Conservation (phyloP, 2,329 filamentous ascomycete genomes). For the Clarireedia hainanense region DNA sequence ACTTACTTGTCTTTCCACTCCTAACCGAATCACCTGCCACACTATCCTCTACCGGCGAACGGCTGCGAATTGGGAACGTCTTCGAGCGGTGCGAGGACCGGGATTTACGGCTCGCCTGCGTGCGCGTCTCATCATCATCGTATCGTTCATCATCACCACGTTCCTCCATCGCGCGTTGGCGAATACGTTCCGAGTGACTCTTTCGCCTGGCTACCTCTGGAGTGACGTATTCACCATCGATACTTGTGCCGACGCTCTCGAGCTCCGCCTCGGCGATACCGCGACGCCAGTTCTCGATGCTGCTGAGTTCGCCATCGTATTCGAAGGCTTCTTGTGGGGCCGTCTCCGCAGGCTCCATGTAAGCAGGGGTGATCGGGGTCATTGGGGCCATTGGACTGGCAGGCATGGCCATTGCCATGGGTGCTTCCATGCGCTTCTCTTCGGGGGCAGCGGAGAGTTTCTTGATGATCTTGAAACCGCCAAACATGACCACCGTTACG, state of each 20-base stretch:
- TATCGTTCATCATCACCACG: not conserved
- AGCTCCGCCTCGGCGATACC: constrained; percentile 27
- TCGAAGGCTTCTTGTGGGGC: constrained; percentile 26
- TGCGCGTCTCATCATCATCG: not conserved
- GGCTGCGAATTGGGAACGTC: not conserved
- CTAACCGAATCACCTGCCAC: not conserved
- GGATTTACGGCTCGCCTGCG: not conserved
- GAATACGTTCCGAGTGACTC: constrained; percentile 16
- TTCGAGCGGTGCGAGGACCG: not conserved
- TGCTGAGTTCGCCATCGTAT: constrained; percentile 26
- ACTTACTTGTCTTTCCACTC: not conserved
- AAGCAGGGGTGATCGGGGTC: not conserved
- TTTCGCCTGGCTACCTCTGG: constrained; percentile 24
- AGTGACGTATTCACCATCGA: constrained; percentile 29
- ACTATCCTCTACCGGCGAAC: not conserved
- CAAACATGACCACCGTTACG: constrained; percentile 91
- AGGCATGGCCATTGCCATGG: constrained; percentile 2
- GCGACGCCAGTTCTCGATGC: constrained; percentile 29
- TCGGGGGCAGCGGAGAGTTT: constrained; percentile 47
- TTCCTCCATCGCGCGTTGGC: constrained; percentile 18
- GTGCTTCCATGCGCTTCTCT: constrained; percentile 17
- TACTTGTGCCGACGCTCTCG: constrained; percentile 26
- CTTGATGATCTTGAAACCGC: constrained; percentile 96
- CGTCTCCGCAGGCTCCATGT: not conserved
- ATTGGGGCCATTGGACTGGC: not conserved